Evolutionary conservation across 2,329 filamentous ascomycete species (phyloP), one percentile per base, ranked within the genome.

Genomic region (Metarhizium anisopliae): DNA sequence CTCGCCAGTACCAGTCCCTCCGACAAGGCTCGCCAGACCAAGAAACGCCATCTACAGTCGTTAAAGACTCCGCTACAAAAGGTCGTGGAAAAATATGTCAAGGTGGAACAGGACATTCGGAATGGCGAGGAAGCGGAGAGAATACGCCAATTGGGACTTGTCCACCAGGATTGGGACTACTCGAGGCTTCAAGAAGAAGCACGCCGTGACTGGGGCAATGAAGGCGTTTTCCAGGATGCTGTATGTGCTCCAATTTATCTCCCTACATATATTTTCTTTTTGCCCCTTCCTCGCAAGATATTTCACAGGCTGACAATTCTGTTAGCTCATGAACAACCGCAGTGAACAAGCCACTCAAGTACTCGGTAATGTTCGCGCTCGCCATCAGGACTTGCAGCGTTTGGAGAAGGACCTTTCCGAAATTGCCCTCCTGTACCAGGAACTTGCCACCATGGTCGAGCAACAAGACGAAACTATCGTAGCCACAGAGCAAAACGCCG

Each of bases 201-300:
- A 29, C 78, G 89, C 62, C 77, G 83, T 54, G 85, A 91, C 67
- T 89, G 87, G 85, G 83, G 85, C 54, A 82, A 88, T 57, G 86
- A 92, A 73, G 86, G 87, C 64, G 85, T 94, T 55, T 94, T 93
- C 75, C 86, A 91, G 71, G 86, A 84, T 56, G 89, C 89, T 58
- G 89, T 93, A 79, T 70, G 84, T 78, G 53, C 59, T 53, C 43
- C 5, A 25, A 36, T 6, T 4, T 25, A 53, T 3, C 14, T 29
- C 56, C 32, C 11, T 20, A n/a, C 32, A 8, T 4, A 7, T 32
- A 2, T 6, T 32, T 30, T 38, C 13, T 32, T 6, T 25, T 38
- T 11, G 50, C 32, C 6, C 32, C 7, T 11, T 35, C 18, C 38
- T 25, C 8, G 49, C 61, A 40, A 6, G 32, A 7, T 36, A 18